phyloP scores from a whole-genome alignment of 192 early-diverging fungal genomes.

The Linnemannia schmuckeri region DNA sequence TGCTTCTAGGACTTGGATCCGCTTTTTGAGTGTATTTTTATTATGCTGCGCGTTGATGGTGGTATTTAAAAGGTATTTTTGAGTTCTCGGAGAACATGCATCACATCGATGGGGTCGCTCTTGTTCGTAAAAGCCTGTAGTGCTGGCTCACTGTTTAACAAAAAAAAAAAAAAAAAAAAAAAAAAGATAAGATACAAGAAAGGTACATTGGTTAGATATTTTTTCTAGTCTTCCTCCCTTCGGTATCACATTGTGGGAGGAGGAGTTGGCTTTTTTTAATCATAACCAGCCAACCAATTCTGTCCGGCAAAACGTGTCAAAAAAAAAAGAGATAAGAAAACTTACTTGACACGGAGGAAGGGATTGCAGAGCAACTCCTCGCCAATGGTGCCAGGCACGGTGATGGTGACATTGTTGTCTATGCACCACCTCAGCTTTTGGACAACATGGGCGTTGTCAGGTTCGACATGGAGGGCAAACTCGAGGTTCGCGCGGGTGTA shows the following conservation, averaged over 20 bases:
- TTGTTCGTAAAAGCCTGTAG: constrained; percentile 67
- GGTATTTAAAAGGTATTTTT: constrained; percentile 62
- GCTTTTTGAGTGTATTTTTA: constrained; percentile 13
- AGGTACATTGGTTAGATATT: background rate
- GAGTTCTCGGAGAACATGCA: constrained; percentile 77
- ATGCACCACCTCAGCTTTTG: constrained; percentile 44
- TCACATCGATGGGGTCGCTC: constrained; percentile 79
- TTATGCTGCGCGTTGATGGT: constrained; percentile 5
- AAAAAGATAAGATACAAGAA: background rate
- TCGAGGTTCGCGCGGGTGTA: constrained; percentile 67
- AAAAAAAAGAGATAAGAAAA: background rate
- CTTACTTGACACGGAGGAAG: constrained; percentile 83
- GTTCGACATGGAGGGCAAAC: constrained; percentile 86
- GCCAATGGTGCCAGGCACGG: constrained; percentile 89
- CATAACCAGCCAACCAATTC: background rate
- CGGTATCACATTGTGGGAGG: background rate
- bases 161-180: background rate
- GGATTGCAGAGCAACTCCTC: constrained; percentile 90
- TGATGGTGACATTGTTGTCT: constrained; percentile 43
- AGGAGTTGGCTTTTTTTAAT: background rate
- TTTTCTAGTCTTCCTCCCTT: background rate
- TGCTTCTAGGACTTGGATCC: background rate
- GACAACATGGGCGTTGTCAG: constrained; percentile 69
- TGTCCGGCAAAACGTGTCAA: too few relatives aligned
- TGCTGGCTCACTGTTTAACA: constrained; percentile 60